Conservation (phyloP, 2,329 filamentous ascomycete species). For the Arthroderma uncinatum region DNA sequence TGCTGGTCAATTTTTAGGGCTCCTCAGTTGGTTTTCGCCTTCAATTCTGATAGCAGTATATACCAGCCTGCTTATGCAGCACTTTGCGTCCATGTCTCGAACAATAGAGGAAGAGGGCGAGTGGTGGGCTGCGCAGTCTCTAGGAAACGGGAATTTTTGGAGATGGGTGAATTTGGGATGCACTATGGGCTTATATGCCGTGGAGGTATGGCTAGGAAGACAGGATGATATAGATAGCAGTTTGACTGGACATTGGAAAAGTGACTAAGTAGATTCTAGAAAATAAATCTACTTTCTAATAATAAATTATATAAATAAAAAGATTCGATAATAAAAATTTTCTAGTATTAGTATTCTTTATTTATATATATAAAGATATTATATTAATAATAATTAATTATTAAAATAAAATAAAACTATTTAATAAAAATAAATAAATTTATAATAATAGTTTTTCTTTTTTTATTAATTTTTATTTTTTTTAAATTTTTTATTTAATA, state of each 20-base stretch:
- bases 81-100: constrained; percentile 65
- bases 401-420: no score
- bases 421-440: no score
- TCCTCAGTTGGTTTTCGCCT: constrained; percentile 88
- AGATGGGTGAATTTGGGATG: constrained; percentile 85
- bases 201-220: constrained; percentile 79
- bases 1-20: constrained; percentile 65
- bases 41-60: constrained; percentile 93
- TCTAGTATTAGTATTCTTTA: no score
- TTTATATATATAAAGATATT: no score
- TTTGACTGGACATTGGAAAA: constrained; percentile 79
- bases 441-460: no score
- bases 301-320: no score
- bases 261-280: constrained; percentile 49
- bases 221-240: constrained; percentile 57
- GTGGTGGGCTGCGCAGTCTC: constrained; percentile 78
- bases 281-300: not conserved
- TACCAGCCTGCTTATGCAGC: constrained; percentile 87
- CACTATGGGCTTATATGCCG: constrained; percentile 79
- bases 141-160: constrained; percentile 77
- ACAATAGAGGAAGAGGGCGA: constrained; percentile 52
- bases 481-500: no score
- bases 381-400: no score
- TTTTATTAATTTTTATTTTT: no score
- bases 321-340: no score